Evolutionary conservation across 139 green algal genomes (phyloP), one percentile per base, ranked within the genome.

Genomic region (Chlorella sp.): DNA sequence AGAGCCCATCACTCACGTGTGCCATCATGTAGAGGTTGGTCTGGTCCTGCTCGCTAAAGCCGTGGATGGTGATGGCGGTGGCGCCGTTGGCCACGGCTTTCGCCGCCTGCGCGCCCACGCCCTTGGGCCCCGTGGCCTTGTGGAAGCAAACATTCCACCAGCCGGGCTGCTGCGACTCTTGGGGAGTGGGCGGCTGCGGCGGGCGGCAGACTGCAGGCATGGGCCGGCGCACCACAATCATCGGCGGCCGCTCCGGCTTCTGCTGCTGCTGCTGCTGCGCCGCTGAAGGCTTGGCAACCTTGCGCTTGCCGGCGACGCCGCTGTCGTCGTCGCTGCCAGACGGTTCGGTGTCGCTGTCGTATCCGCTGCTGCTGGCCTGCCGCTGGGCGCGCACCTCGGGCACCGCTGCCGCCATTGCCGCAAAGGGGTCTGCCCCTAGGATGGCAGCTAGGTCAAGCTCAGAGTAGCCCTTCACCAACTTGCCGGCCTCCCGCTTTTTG

Each of bases 1-100:
- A 75, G 66, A 28, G 42, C 71, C 82, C 1, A 3, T 1, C 28
- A 19, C 81, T 79, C 80, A 97, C 95, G 90, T 98, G 95, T 22
- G 93, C 91, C 42, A 83, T 76, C 39, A 90, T 96, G 93, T 98
- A 98, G 68, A 98, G 89, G 73, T 97, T 94, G 79, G 95, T 93
- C 90, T 98, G 97, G 89, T 98, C 97, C 80, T 98, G 69, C 90
- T 98, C 97, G 87, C 83, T 89, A 83, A 98, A 98, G 57, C 94
- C 96, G 24, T 87, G 88, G 16, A 95, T 75, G 16, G 90, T 92
- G 89, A 95, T 90, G 69, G 66, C 24, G 48, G 75, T 75, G 34
- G 32, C 42, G 64, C 77, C 39, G 37, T 28, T 34, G 30, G 75
- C 39, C 60, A n/a, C 88, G 40, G 34, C 85, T 48, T 14, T 68